phyloP scores from a whole-genome alignment of 768 basidiomycete genomes.

The Tricholoma furcatifolium region DNA sequence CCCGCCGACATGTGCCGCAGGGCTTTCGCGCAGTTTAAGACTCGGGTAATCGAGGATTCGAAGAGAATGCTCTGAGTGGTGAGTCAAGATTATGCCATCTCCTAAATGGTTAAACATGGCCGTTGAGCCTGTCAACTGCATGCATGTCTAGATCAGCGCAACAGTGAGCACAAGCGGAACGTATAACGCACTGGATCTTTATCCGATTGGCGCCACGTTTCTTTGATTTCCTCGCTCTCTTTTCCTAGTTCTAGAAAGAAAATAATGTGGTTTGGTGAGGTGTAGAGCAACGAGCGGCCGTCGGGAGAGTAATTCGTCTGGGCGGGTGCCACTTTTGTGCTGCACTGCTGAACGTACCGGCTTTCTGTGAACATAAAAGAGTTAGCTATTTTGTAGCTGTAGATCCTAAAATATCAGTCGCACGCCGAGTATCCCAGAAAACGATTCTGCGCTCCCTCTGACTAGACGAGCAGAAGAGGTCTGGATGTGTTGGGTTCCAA shows the following conservation, averaged over 20 bases:
- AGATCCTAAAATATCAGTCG: slow-evolving; percentile 20
- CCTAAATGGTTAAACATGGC: slow-evolving; percentile 77
- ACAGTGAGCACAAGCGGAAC: neutral
- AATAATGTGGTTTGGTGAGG: slow-evolving; percentile 57
- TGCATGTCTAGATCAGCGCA: neutral
- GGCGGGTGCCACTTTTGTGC: slow-evolving; percentile 58
- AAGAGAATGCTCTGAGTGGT: slow-evolving; percentile 61
- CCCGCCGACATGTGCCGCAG: slow-evolving; percentile 79
- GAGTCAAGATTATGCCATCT: slow-evolving; percentile 67
- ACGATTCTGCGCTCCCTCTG: slow-evolving; percentile 72
- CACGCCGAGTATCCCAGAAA: slow-evolving; percentile 86
- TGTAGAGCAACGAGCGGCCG: slow-evolving; percentile 62
- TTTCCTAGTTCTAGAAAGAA: slow-evolving; percentile 60
- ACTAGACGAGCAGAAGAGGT: slow-evolving; percentile 78
- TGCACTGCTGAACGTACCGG: slow-evolving; percentile 59
- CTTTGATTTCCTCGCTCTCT: slow-evolving; percentile 47
- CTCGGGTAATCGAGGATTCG: slow-evolving; percentile 72
- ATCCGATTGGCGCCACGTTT: slow-evolving; percentile 44
- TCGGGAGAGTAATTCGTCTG: slow-evolving; percentile 74
- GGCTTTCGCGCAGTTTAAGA: slow-evolving; percentile 54
- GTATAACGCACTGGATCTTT: slow-evolving; percentile 45
- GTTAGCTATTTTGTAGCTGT: neutral
- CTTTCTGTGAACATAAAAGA: slow-evolving; percentile 48
- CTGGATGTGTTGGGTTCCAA: slow-evolving; percentile 86
- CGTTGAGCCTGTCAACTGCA: slow-evolving; percentile 55